These are phyloP conservation scores for Mycena crocata DNA, from an alignment of 768 basidiomycete species.

Conservation along the genomic window DNA sequence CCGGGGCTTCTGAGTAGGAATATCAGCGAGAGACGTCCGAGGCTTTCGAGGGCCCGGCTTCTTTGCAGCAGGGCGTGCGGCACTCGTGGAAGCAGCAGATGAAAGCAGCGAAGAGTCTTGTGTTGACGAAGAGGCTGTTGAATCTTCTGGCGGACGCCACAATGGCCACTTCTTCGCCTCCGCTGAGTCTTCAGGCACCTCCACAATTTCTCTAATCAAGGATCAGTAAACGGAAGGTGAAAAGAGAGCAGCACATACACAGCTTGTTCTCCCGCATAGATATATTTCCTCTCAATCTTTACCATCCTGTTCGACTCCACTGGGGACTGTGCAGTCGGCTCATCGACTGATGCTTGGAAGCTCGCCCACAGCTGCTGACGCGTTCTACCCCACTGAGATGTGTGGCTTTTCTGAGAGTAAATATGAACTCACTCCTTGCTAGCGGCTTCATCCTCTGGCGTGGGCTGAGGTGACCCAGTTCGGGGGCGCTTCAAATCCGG, in stretches of 20 bases:
- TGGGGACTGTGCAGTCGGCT: conserved; percentile 35
- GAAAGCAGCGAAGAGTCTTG: not conserved
- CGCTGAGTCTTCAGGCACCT: conserved; percentile 77
- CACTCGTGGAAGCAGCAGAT: conserved; percentile 23
- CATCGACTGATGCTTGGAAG: conserved; percentile 73
- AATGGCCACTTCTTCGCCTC: conserved; percentile 84
- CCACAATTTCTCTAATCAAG: conserved; percentile 72
- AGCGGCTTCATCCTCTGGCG: conserved; percentile 50
- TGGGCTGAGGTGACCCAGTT: conserved; percentile 38
- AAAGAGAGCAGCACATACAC: conserved; percentile 59
- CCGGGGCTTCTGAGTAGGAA: conserved; percentile 72
- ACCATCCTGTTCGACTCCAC: conserved; percentile 56
- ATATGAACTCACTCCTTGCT: conserved; percentile 56
- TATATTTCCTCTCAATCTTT: conserved; percentile 75
- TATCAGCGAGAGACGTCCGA: conserved; percentile 63
- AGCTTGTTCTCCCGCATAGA: conserved; percentile 83
- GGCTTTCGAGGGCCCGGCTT: conserved; percentile 75
- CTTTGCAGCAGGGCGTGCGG: conserved; percentile 46
- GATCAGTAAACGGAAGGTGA: conserved; percentile 20
- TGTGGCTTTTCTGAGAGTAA: conserved; percentile 19
- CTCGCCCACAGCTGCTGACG: conserved; percentile 73
- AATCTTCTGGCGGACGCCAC: conserved; percentile 47
- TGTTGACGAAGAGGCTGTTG: conserved; percentile 6
- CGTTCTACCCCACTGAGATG: conserved; percentile 52
- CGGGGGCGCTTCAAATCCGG: conserved; percentile 50